Evolutionary conservation across 768 basidiomycete genomes (phyloP), one percentile per base, ranked within the genome.

Genomic region (Guyanaporus albipodus): DNA sequence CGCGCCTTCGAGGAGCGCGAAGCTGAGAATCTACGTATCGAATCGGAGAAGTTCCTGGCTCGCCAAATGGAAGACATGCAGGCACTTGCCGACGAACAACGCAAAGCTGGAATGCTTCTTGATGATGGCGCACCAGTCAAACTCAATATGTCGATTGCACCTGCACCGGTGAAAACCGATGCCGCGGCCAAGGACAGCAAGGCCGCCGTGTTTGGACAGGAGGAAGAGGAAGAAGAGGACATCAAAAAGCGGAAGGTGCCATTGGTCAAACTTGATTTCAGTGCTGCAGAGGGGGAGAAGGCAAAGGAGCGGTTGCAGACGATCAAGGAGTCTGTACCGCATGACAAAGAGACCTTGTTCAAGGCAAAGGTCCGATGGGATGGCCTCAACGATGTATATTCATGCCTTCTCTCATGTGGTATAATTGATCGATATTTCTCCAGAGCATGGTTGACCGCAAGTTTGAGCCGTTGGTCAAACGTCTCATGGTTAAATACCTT

Each of bases 11-110:
- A 96, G 67, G 84, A 85, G 37, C 85, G 87, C 42, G 91, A 96
- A 67, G 80, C 82, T 8, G 92, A 88, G 62, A 87, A 90, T 55
- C 74, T 96, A 19, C 82, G 91, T 28, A 78, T 82, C 39, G 92
- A 97, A 67, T 92, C 91, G 1, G 95, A 97, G 66, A 87, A 83
- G 52, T 96, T 98, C 77, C 75, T 97, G 49, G 89, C 90, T 28
- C 78, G 83, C 44, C 93, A 96, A 61, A 92, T 95, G 90, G 90
- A 90, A 53, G 93, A 97, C 65, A 87, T 95, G 83, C 91, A 92
- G 54, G 85, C 89, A 2, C 72, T 95, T 23, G 89, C 88, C 11
- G 88, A 89, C 41, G 87, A 94, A 59, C 91, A 96, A 59, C 83
- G 90, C 53, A 88, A 90, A 60, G 90, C 89, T 7, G 93, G 93